Evolutionary conservation across 2,329 filamentous ascomycete species (phyloP), one percentile per base, ranked within the genome.

Genomic region (Neurospora crassa): DNA sequence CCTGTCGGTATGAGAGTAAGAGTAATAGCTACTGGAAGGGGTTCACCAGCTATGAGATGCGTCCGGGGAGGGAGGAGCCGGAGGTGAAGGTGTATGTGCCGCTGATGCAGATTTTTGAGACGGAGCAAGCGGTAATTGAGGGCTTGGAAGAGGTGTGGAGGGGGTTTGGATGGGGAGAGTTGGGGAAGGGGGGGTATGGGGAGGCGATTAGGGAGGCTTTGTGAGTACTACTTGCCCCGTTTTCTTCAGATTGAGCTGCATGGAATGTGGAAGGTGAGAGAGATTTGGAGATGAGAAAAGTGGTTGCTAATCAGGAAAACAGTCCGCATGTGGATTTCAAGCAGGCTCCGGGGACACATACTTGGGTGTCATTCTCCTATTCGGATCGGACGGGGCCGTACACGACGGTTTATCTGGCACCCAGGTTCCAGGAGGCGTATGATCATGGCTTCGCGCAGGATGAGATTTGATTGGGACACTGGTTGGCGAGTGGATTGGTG

Each of bases 401-500:
- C 24, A 63, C 37, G 16, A 63, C 53, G 3, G 24, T 63, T 5
- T 63, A 63, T n/a, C 34, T 34, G 24, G 53, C 53, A 7, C 53
- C 53, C 0, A 63, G 53, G 29, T n/a, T 63, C 10, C 53, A 63
- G 8, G 53, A 63, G 53, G 24, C 14, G 1, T n/a, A 37, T 63
- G 8, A 63, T 1, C 5, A 18, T 24, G 53, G 53, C 1, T 0
- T 53, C 7, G 34, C 4, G 20, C 45, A n/a, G 20, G 20, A 14
- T 2, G 12, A 5, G 1, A 53, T 5, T 0, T 24, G 12, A 53
- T 24, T 0, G 10, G 2, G 45, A 5, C 2, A 1, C n/a, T 6
- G 20, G n/a, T 1, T 47, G 18, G 18, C 43, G 18, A 45, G 18
- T 5, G 7, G n/a, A 45, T n/a, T 4, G 43, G 43, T 10, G 20